phyloP scores from a whole-genome alignment of 2,329 filamentous ascomycete genomes.

The Ophiostoma angusticollis region DNA sequence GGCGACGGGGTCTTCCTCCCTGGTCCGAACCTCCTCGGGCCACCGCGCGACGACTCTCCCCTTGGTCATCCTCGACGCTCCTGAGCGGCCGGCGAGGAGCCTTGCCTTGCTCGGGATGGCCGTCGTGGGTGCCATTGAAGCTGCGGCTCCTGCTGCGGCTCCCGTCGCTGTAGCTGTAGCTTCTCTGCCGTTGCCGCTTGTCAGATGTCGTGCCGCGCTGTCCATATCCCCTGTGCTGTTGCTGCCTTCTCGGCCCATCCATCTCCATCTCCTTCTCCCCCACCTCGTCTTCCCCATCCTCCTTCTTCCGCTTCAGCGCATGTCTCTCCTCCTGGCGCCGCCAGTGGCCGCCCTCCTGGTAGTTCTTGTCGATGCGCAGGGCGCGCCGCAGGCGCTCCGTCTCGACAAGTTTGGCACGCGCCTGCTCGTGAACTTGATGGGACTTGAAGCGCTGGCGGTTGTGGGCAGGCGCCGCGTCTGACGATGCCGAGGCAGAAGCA shows the following conservation, averaged over 20 bases:
- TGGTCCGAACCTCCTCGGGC: too few species aligned
- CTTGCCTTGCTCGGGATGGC: slow-evolving; percentile 4
- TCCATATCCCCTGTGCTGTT: not conserved
- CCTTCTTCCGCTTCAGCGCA: slow-evolving; percentile 28
- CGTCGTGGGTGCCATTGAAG: not conserved
- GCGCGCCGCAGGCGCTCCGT: slow-evolving; percentile 78
- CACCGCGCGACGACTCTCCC: too few species aligned
- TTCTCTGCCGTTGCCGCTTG: not conserved
- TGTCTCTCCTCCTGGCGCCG: slow-evolving; percentile 61
- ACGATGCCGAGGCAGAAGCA: slow-evolving; percentile 19
- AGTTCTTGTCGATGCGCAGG: slow-evolving; percentile 73
- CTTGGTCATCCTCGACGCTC: slow-evolving; percentile 2
- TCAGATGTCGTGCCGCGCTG: not conserved
- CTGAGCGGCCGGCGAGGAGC: slow-evolving; percentile 1
- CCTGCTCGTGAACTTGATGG: slow-evolving; percentile 92
- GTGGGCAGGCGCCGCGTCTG: slow-evolving; percentile 21
- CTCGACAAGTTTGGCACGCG: slow-evolving; percentile 91
- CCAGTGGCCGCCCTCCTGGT: slow-evolving; percentile 80
- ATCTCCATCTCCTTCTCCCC: not conserved
- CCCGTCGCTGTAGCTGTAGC: not conserved
- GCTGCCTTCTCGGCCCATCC: not conserved
- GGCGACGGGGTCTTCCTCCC: too few species aligned
- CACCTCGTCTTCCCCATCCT: slow-evolving; percentile 7
- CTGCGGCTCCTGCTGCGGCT: not conserved
- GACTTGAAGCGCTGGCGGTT: slow-evolving; percentile 54